Evolutionary conservation across 2,329 filamentous ascomycete genomes (phyloP).

Genomic region (Tympanopsis confertula): DNA sequence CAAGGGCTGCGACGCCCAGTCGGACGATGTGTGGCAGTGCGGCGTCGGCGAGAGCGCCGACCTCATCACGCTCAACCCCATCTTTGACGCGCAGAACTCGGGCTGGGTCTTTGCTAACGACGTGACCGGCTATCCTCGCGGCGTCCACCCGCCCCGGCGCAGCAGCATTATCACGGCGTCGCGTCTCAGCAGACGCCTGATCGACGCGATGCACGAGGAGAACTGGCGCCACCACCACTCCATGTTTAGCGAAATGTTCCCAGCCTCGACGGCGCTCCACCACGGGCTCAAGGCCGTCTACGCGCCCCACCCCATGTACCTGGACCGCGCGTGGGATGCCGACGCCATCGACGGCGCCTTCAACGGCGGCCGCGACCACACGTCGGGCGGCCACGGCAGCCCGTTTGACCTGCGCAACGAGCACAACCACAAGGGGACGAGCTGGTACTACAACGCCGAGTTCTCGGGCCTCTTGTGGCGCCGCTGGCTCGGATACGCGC

Average conservation of each 20-base stretch:
- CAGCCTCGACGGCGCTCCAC: slow-evolving; percentile 57
- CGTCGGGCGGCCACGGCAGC: slow-evolving; percentile 50
- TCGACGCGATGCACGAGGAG: slow-evolving; percentile 66
- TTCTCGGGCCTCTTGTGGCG: slow-evolving; percentile 71
- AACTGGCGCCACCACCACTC: slow-evolving; percentile 53
- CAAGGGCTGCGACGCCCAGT: slow-evolving; percentile 50
- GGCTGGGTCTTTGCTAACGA: slow-evolving; percentile 65
- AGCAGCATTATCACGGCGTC: slow-evolving; percentile 62
- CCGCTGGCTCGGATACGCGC: slow-evolving; percentile 58
- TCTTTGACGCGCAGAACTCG: slow-evolving; percentile 61
- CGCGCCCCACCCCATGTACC: slow-evolving; percentile 70
- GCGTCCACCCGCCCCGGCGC: slow-evolving; percentile 49
- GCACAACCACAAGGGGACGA: slow-evolving; percentile 72
- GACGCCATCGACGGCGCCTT: slow-evolving; percentile 64
- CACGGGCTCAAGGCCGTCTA: slow-evolving; percentile 70
- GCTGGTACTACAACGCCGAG: slow-evolving; percentile 74
- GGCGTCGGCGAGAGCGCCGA: slow-evolving; percentile 70
- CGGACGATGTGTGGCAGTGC: slow-evolving; percentile 64
- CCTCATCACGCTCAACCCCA: slow-evolving; percentile 65
- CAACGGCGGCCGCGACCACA: slow-evolving; percentile 63
- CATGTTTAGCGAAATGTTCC: slow-evolving; percentile 76
- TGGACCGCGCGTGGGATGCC: slow-evolving; percentile 63
- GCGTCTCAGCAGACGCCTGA: slow-evolving; percentile 53
- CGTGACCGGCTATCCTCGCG: slow-evolving; percentile 53
- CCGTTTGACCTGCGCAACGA: slow-evolving; percentile 61